Evolutionary conservation across 1,284 basidiomycete genomes (phyloP), one percentile per base, ranked within the genome.

Genomic region (Leccinum subrobustum): DNA sequence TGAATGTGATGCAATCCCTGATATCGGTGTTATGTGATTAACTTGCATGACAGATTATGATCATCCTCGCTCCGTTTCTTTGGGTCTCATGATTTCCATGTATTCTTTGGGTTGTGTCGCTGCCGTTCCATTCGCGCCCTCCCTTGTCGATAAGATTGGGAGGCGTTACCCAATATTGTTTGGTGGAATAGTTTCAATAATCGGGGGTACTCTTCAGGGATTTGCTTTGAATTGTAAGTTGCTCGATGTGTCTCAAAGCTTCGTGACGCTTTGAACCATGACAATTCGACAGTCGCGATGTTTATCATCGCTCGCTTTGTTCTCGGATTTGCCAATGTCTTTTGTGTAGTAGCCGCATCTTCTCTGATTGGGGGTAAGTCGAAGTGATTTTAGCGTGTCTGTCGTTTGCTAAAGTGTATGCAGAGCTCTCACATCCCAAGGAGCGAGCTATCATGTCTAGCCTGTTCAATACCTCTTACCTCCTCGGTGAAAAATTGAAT

Each of bases 281-380:
- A 25, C 16, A n/a, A 23, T 6, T 4, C 18, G 2, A 59, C 48
- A 70, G 66, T 64, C 29, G 14, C 39, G 12, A 70, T 67, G 59
- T 67, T 67, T 7, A 12, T 64, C 11, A 16, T 56, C 35, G 66
- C 64, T 47, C 66, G 68, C 1, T 68, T 70, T 27, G 33, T 70
- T 6, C 54, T 68, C 0, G 66, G 68, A 25, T 55, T 58, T 12
- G 66, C 53, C 14, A 52, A 53, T 23, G 33, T 60, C 6, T 61
- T 67, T 14, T 52, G 56, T 12, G 1, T 69, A 0, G 54, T 67
- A 2, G 68, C 65, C 11, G 63, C 59, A 1, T 59, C 60, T 37
- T 63, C 65, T 9, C 35, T 68, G 20, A n/a, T 60, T n/a, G 67
- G 60, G 60, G 67, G 67, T 70, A 35, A 1, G 60, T 6, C 33